Evolutionary conservation across 352 stramenopile species (phyloP).

Genomic region (Phytophthora macrochlamydospora): DNA sequence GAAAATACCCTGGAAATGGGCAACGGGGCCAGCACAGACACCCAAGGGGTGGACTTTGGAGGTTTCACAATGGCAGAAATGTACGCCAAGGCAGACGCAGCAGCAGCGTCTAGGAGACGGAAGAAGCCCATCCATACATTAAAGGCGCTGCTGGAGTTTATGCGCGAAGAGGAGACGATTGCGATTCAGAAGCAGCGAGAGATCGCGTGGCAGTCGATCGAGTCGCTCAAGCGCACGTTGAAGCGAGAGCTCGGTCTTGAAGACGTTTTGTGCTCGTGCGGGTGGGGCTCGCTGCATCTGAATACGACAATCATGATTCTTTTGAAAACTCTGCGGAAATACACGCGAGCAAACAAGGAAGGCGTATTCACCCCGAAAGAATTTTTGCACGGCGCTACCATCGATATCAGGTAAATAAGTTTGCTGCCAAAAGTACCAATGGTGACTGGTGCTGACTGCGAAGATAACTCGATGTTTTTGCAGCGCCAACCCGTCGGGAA

Average conservation of each 20-base stretch:
- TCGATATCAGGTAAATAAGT: constrained; percentile 48
- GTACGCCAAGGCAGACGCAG: constrained; percentile 36
- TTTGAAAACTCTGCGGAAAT: constrained; percentile 63
- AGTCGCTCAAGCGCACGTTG: constrained; percentile 54
- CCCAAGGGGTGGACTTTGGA: constrained; percentile 59
- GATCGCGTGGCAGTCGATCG: constrained; percentile 57
- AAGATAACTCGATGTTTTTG: constrained; percentile 6
- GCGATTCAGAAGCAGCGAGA: constrained; percentile 42
- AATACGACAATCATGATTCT: constrained; percentile 67
- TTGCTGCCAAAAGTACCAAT: neutral
- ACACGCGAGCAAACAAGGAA: constrained; percentile 37
- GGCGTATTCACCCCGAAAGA: constrained; percentile 38
- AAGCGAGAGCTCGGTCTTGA: constrained; percentile 56
- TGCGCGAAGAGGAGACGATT: constrained; percentile 41
- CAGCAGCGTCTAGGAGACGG: constrained; percentile 22
- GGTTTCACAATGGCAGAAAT: constrained; percentile 49
- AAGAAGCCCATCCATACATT: constrained; percentile 47
- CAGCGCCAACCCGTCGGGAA: constrained; percentile 52
- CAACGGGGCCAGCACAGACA: constrained; percentile 8
- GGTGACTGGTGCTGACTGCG: neutral
- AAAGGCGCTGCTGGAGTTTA: constrained; percentile 45
- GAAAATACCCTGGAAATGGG: constrained; percentile 8
- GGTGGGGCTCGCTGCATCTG: constrained; percentile 64
- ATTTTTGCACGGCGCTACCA: constrained; percentile 39
- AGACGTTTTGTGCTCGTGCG: constrained; percentile 55